Conservation (phyloP, 441 rosid species). For the Syzygium syzygioides region DNA sequence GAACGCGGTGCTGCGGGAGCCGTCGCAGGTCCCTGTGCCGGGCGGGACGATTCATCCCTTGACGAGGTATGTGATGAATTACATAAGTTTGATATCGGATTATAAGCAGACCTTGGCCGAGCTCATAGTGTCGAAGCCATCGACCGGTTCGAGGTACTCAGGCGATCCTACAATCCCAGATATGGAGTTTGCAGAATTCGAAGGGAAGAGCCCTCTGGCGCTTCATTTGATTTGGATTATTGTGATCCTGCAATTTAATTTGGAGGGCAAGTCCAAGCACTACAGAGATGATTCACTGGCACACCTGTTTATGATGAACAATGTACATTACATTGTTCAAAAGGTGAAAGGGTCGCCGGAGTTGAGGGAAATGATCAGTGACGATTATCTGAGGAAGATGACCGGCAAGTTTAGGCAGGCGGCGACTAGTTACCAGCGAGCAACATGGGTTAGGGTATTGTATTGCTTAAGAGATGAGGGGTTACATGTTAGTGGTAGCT, state of each 20-base stretch:
- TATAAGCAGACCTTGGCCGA: constrained; percentile 53
- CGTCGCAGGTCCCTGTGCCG: constrained; percentile 49
- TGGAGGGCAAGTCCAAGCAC: constrained; percentile 50
- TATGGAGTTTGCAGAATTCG: constrained; percentile 48
- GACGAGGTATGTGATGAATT: constrained; percentile 76
- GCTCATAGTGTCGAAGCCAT: constrained; percentile 76
- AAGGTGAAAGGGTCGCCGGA: constrained; percentile 54
- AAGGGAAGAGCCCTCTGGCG: constrained; percentile 57
- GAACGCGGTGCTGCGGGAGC: constrained; percentile 60
- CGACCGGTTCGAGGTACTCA: constrained; percentile 46
- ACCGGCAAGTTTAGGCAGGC: constrained; percentile 50
- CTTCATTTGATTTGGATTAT: constrained; percentile 87
- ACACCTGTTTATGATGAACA: constrained; percentile 60
- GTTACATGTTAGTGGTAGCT: constrained; percentile 53
- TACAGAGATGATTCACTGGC: constrained; percentile 42
- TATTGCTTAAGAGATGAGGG: constrained; percentile 72
- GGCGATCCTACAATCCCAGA: constrained; percentile 44
- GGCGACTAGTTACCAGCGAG: constrained; percentile 52
- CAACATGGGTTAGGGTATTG: constrained; percentile 59
- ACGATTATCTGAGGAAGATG: constrained; percentile 44
- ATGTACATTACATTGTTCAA: constrained; percentile 57
- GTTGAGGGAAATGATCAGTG: constrained; percentile 61
- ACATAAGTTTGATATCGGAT: constrained; percentile 63
- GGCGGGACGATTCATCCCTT: constrained; percentile 63
- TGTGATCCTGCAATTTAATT: constrained; percentile 73